These are phyloP conservation scores for Phytophthora colocasiae DNA, from an alignment of 352 stramenopile genomes.

Conservation along the genomic window DNA sequence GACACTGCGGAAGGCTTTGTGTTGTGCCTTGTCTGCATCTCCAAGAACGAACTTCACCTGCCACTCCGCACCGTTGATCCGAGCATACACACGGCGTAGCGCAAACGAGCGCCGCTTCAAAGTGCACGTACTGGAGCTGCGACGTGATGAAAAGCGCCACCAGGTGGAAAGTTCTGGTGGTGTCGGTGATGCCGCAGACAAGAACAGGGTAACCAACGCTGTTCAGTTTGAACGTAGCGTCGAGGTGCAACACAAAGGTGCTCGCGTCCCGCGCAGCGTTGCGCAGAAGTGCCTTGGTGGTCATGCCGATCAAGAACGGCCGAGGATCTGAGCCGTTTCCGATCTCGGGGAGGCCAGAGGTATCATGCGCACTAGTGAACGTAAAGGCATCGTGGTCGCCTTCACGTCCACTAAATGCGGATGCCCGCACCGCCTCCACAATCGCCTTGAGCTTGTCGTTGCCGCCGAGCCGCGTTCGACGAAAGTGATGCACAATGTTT, in stretches of 20 bases:
- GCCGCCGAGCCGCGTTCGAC: not conserved
- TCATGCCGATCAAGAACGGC: too few relatives aligned
- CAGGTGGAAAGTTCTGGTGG: not conserved
- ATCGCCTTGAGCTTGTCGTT: not conserved
- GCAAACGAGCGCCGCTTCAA: not conserved
- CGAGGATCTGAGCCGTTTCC: constrained; percentile 5
- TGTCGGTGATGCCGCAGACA: not conserved
- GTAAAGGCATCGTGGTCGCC: constrained; percentile 5
- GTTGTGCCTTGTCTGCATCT: constrained; percentile 10
- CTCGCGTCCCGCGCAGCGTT: not conserved
- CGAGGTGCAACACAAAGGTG: not conserved
- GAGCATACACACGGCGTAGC: constrained; percentile 1
- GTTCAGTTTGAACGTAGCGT: constrained; percentile 15
- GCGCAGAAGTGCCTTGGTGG: too few relatives aligned
- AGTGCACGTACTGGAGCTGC: not conserved
- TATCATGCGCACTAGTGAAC: not conserved
- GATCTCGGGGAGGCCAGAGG: not conserved
- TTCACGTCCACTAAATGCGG: constrained; percentile 14
- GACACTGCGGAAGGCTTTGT: not conserved
- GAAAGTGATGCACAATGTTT: not conserved
- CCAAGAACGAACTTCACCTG: not conserved
- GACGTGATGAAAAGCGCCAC: constrained; percentile 8
- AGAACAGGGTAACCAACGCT: constrained; percentile 8
- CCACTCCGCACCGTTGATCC: not conserved
- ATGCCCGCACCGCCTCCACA: not conserved